Evolutionary conservation across 768 basidiomycete genomes (phyloP), one percentile per base, ranked within the genome.

Genomic region (Epithele typhae): DNA sequence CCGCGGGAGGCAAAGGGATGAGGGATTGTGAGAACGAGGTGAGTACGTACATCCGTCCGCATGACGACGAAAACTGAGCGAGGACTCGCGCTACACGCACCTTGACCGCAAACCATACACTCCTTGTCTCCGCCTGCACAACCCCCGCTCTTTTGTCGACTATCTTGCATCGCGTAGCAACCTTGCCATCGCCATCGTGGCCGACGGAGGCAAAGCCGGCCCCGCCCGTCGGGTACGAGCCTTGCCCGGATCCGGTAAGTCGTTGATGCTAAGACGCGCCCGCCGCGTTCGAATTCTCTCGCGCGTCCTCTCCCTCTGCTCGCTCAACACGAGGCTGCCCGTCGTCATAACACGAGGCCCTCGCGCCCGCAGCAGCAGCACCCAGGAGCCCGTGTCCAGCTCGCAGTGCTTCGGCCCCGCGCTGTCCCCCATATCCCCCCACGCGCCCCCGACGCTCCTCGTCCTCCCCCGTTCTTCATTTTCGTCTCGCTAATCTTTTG

Each of bases 371-470:
- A 54, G 56, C 52, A 43, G 49, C 40, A 49, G 52, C 51, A 49
- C 54, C 40, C 44, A 49, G 49, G 55, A 62, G 59, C 58, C 53
- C 50, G 49, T 49, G 48, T 51, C 40, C 53, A 56, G 58, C 56
- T 55, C 57, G 49, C 24, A 48, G 58, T 57, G 59, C 57, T 53
- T 49, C 49, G 46, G 44, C 51, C 44, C 51, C 40, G 51, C 47
- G 45, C 43, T 49, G 47, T 43, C 47, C 39, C 49, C 45, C 34
- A 46, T 18, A n/a, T 40, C 39, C 45, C 38, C 30, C 25, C 40
- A 37, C 53, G 53, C 56, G 55, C 51, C 46, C 58, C 49, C 45
- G 33, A 55, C 55, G 57, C 61, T 59, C 54, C 59, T 59, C 46
- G 45, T 38, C 45, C 43, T 40, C 45, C 35, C 52, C 44, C 45